Conservation (phyloP, 768 basidiomycete species). For the Phlebiopsis flavidoalba region DNA sequence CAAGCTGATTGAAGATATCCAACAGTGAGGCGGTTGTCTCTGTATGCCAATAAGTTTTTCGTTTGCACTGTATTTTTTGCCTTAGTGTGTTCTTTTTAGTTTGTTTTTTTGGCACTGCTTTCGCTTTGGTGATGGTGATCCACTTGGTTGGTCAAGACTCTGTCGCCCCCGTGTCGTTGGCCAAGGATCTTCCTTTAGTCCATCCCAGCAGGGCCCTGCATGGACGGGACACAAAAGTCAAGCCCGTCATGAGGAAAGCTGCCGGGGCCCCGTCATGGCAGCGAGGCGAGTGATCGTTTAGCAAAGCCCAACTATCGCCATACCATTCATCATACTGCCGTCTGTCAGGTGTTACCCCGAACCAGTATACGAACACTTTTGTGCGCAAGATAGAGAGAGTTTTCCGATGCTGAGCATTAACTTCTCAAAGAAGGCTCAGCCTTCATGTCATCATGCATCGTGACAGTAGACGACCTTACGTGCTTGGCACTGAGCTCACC, state of each 20-base stretch:
- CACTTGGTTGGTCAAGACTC: constrained; percentile 62
- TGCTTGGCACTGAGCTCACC: constrained; percentile 67
- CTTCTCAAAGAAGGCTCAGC: constrained; percentile 36
- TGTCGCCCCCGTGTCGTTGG: constrained; percentile 50
- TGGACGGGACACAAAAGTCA: constrained; percentile 87
- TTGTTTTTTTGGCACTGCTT: constrained; percentile 49
- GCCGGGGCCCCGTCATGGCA: not conserved
- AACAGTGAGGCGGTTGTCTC: not conserved
- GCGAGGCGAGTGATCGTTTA: not conserved
- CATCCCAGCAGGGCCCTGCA: constrained; percentile 54
- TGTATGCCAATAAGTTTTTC: not conserved
- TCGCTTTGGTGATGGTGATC: constrained; percentile 54
- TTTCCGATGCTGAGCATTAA: constrained; percentile 91
- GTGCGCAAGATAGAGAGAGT: constrained; percentile 71
- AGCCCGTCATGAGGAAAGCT: constrained; percentile 87
- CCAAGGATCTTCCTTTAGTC: constrained; percentile 52
- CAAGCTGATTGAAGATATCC: constrained; percentile 67
- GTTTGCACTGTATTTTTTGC: no score
- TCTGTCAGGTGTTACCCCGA: constrained; percentile 38
- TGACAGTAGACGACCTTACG: constrained; percentile 39
- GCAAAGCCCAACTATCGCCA: not conserved
- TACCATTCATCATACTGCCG: constrained; percentile 54
- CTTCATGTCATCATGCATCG: not conserved
- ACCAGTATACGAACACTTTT: constrained; percentile 43
- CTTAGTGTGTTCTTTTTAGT: no score